phyloP scores from a whole-genome alignment of 768 basidiomycete species.

The Lactarius hatsudake region DNA sequence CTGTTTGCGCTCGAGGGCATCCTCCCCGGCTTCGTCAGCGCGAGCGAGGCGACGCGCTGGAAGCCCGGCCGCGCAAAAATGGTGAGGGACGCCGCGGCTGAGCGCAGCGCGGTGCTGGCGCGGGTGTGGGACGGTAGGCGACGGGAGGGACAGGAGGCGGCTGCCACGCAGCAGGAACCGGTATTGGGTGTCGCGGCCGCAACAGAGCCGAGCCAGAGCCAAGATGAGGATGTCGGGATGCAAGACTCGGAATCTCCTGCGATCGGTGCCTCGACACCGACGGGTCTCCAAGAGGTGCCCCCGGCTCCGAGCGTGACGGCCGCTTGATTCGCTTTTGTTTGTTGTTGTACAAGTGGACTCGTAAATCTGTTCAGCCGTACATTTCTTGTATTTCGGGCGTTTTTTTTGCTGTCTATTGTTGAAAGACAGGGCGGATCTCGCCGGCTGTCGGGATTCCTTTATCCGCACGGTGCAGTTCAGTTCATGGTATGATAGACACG shows the following conservation, averaged over 20 bases:
- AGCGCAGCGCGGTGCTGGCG: slow-evolving; percentile 44
- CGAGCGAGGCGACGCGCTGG: slow-evolving; percentile 65
- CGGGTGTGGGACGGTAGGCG: slow-evolving; percentile 38
- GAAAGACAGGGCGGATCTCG: neutral
- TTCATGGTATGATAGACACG: neutral
- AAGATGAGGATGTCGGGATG: neutral
- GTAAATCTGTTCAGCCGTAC: neutral
- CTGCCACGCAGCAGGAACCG: neutral
- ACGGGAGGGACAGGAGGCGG: slow-evolving; percentile 32
- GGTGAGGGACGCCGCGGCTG: slow-evolving; percentile 59
- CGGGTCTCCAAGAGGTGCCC: neutral
- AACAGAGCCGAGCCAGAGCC: neutral
- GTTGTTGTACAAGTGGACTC: slow-evolving; percentile 4
- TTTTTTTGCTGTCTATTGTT: neutral
- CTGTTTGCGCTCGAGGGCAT: slow-evolving; percentile 75
- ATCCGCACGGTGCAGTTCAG: neutral
- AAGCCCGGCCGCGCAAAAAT: slow-evolving; percentile 51
- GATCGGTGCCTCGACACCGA: neutral
- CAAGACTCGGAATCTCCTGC: neutral
- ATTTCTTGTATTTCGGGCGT: neutral
- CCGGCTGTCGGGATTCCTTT: neutral
- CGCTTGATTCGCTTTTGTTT: neutral
- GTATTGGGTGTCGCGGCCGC: neutral
- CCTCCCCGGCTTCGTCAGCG: slow-evolving; percentile 60
- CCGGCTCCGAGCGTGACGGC: neutral